Evolutionary conservation across 2,329 filamentous ascomycete species (phyloP).

Genomic region (Sporothrix mexicana): DNA sequence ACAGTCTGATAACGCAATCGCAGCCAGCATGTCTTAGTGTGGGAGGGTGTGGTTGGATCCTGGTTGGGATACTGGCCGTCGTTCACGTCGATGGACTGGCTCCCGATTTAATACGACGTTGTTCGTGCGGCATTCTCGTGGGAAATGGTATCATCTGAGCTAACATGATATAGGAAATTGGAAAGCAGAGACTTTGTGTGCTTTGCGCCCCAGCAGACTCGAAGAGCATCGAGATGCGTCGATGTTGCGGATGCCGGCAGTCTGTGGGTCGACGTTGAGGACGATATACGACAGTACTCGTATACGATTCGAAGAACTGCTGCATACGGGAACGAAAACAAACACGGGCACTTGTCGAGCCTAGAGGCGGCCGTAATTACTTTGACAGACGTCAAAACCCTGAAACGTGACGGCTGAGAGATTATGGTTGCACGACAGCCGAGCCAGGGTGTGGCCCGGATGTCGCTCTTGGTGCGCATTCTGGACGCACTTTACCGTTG

Average conservation of each 20-base stretch:
- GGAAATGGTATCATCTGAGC: conserved; percentile 31
- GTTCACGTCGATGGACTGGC: conserved; percentile 11
- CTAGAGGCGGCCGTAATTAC: background rate
- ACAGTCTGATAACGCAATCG: conserved; percentile 29
- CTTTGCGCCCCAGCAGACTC: background rate
- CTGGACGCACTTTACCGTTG: background rate
- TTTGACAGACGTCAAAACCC: background rate
- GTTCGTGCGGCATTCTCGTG: background rate
- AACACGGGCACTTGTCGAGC: background rate
- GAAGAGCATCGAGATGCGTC: background rate
- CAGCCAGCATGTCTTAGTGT: conserved; percentile 20
- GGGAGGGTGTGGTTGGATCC: background rate
- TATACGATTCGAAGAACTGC: background rate
- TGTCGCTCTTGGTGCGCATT: background rate
- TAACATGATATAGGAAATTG: conserved; percentile 28
- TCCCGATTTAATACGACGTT: conserved; percentile 26
- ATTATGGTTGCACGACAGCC: background rate
- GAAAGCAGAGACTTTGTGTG: background rate
- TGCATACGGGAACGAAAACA: conserved; percentile 5
- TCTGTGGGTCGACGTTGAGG: background rate
- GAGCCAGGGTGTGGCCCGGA: conserved; percentile 2
- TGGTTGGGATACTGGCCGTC: background rate
- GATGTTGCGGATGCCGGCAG: background rate
- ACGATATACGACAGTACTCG: background rate
- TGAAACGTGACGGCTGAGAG: background rate